A percentile compares a stretch with the other conserved stretches of the same genome.
Conservation (phyloP, 2,329 filamentous ascomycete species). For the Microascus cirrosus region DNA sequence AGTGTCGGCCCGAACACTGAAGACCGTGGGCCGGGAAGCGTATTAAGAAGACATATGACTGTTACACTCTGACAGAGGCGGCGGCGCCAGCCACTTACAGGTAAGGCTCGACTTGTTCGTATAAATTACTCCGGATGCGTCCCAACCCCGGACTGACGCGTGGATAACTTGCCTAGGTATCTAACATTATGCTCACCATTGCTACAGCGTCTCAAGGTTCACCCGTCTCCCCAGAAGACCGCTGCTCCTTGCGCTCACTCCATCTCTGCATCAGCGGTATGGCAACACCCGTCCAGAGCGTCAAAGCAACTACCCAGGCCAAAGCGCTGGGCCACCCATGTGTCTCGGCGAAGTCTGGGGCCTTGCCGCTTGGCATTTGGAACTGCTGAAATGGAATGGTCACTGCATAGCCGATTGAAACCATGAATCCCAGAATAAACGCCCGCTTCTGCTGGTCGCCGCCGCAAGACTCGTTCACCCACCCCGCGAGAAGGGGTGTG, state of each 20-base stretch:
- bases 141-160: too few relatives aligned
- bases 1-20: too few relatives aligned
- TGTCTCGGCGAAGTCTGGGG: neutral
- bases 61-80: too few relatives aligned
- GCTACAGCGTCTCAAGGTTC: too few relatives aligned
- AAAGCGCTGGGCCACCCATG: neutral
- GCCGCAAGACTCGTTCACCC: slow-evolving; percentile 26
- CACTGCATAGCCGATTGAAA: slow-evolving; percentile 22
- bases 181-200: too few relatives aligned
- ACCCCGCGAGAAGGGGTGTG: slow-evolving; percentile 27
- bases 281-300: neutral
- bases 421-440: slow-evolving; percentile 26
- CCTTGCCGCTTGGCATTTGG: slow-evolving; percentile 13
- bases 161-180: too few relatives aligned
- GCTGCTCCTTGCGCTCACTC: neutral
- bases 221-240: too few relatives aligned
- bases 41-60: too few relatives aligned
- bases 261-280: neutral
- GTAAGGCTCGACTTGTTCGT: too few relatives aligned
- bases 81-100: too few relatives aligned
- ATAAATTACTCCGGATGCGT: too few relatives aligned
- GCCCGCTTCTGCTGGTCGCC: slow-evolving; percentile 30
- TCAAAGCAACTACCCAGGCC: neutral
- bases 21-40: too few relatives aligned
- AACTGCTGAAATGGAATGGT: slow-evolving; percentile 26